These are phyloP conservation scores for Ceriops tagal DNA, from an alignment of 345 rosid genomes.

Conservation along the genomic window DNA sequence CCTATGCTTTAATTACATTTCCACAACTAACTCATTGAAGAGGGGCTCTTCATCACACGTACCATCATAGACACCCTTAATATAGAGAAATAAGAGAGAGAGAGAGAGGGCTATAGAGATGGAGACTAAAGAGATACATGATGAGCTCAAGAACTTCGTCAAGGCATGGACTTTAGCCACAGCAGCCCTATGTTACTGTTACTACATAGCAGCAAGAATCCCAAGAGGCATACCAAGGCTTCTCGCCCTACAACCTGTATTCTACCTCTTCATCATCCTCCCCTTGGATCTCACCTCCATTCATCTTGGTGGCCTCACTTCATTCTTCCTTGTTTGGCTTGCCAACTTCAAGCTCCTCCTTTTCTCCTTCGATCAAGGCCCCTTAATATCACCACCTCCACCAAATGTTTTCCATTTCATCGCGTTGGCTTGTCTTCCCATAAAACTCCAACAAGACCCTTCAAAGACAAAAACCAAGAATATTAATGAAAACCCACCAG, in stretches of 20 bases:
- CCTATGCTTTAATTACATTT: too few species aligned
- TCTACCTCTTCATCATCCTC: conserved; percentile 42
- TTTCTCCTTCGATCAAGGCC: conserved; percentile 54
- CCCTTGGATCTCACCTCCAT: conserved; percentile 40
- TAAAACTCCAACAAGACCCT: conserved; percentile 25
- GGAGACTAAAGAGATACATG: conserved; percentile 14
- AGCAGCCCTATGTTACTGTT: conserved; percentile 43
- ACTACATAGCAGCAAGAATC: conserved; percentile 38
- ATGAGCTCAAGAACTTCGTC: conserved; percentile 26
- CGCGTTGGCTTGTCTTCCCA: conserved; percentile 54
- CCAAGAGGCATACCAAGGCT: conserved; percentile 44
- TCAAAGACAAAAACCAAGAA: neutral
- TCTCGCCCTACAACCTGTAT: conserved; percentile 46
- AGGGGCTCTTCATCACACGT: neutral
- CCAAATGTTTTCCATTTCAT: conserved; percentile 47
- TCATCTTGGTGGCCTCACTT: conserved; percentile 32
- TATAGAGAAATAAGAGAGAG: conserved; percentile 11
- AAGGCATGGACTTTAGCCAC: conserved; percentile 45
- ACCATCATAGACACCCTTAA: neutral
- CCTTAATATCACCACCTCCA: conserved; percentile 42
- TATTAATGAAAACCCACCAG: neutral
- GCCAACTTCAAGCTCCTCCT: conserved; percentile 67
- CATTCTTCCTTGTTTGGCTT: conserved; percentile 54
- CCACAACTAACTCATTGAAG: too few species aligned
- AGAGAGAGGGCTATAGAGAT: conserved; percentile 11